A percentile compares a stretch with the other conserved stretches of the same genome.
Conservation (phyloP, 441 rosid genomes). For the Populus hybrid region DNA sequence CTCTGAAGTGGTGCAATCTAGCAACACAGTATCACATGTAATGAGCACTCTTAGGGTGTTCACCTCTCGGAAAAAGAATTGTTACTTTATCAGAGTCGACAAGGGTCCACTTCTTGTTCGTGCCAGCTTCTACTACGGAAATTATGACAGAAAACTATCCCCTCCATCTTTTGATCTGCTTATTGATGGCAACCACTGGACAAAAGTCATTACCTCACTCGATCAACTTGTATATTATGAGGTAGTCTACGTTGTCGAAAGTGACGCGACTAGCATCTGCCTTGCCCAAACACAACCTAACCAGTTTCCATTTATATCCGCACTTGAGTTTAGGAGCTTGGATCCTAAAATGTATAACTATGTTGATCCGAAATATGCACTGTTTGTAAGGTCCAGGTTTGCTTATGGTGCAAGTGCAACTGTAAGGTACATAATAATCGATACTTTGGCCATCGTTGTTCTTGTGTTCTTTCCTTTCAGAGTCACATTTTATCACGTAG, state of each 20-base stretch:
- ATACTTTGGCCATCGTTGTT: neutral
- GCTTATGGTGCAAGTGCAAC: slow-evolving; percentile 29
- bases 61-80: slow-evolving; percentile 42
- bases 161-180: slow-evolving; percentile 54
- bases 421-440: slow-evolving; percentile 32
- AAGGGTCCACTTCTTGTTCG: slow-evolving; percentile 41
- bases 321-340: slow-evolving; percentile 42
- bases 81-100: slow-evolving; percentile 32
- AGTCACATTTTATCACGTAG: too few relatives aligned
- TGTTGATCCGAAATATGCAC: slow-evolving; percentile 32
- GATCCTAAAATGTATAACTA: slow-evolving; percentile 36
- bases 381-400: slow-evolving; percentile 29
- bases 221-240: slow-evolving; percentile 34
- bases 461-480: too few relatives aligned
- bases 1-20: slow-evolving; percentile 15
- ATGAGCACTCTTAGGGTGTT: slow-evolving; percentile 53
- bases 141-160: slow-evolving; percentile 39
- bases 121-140: slow-evolving; percentile 45
- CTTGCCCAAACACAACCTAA: slow-evolving; percentile 39
- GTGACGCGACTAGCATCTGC: slow-evolving; percentile 34
- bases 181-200: slow-evolving; percentile 55
- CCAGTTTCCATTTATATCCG: slow-evolving; percentile 48
- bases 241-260: slow-evolving; percentile 29
- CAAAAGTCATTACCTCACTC: slow-evolving; percentile 32
- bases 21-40: slow-evolving; percentile 12